Evolutionary conservation across 2,329 filamentous ascomycete species (phyloP), one percentile per base, ranked within the genome.

Genomic region (Elsinoe fawcettii): DNA sequence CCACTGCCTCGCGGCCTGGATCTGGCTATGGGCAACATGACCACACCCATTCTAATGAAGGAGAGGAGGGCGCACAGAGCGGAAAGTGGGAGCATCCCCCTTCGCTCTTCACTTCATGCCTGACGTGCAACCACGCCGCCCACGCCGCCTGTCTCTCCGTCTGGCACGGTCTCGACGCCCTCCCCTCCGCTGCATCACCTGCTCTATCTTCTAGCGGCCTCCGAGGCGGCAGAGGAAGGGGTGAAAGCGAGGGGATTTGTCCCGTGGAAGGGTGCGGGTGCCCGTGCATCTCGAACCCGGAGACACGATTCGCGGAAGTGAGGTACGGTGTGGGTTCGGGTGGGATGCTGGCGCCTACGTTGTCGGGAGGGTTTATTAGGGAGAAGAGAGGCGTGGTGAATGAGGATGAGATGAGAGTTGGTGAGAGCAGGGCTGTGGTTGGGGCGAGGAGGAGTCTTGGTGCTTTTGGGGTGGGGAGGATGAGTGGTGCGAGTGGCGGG

Each of bases 111-210:
- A 75, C 77, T 4, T 78, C 76, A 71, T 86, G 83, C 66, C 74
- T 82, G 63, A 71, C 77, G 11, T 86, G 83, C 66, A 80, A 80
- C 3, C 83, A 86, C 63, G 76, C 78, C 37, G 81, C 78, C 1
- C 83, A 86, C 64, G 70, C 76, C 5, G 75, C 75, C 51, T 86
- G 83, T 65, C 73, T 84, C 27, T 73, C 72, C 6, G 73, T 74
- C 12, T 84, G 82, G 81, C 77, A 82, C 56, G 69, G 70, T 16
- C 60, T 73, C 20, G 66, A 73, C 36, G 71, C 74, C 41, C 11
- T 54, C 34, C 9, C 58, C 39, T 4, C 37, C 1, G 6, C 58
- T 65, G 34, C 49, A 20, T 53, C 49, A 2, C 49, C 32, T 2
- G 49, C 49, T 14, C 16, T 53, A n/a, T 30, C 25, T 1, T 37